Evolutionary conservation across 495 filamentous ascomycete species (phyloP).

Genomic region (Podospora didyma): DNA sequence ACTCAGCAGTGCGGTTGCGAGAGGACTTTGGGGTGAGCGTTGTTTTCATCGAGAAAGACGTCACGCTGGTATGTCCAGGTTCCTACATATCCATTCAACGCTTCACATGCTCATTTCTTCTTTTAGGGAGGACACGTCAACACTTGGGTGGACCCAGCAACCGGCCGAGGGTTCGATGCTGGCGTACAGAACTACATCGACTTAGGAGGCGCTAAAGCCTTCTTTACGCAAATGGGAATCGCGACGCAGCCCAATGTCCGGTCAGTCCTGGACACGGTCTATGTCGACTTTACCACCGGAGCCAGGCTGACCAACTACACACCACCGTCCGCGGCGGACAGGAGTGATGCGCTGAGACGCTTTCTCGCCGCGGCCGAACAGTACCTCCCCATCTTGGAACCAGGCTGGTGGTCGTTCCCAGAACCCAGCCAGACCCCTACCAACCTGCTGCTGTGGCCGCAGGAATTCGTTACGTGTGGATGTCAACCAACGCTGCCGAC

Average conservation of each 20-base stretch:
- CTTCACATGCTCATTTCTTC: constrained; percentile 6
- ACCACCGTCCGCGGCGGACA: constrained; percentile 13
- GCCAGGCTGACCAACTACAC: constrained; percentile 17
- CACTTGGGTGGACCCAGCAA: constrained; percentile 34
- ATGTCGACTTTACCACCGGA: constrained; percentile 41
- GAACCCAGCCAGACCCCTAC: constrained; percentile 29
- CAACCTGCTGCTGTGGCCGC: constrained; percentile 43
- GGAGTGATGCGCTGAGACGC: constrained; percentile 28
- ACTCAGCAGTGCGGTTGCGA: constrained; percentile 42
- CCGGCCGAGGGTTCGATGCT: constrained; percentile 32
- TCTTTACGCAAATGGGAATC: constrained; percentile 41
- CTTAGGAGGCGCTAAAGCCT: constrained; percentile 29
- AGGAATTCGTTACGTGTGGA: constrained; percentile 42
- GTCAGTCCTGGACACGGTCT: constrained; percentile 16
- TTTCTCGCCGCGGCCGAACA: constrained; percentile 34
- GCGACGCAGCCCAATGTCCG: constrained; percentile 19
- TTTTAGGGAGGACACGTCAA: constrained; percentile 41
- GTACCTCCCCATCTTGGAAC: constrained; percentile 31
- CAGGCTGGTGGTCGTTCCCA: constrained; percentile 38
- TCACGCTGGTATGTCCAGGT: constrained; percentile 30
- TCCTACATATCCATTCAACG: neutral
- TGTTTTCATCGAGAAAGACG: constrained; percentile 39
- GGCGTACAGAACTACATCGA: constrained; percentile 41
- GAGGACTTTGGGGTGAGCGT: constrained; percentile 37
- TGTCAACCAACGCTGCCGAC: too few relatives aligned